These are phyloP conservation scores for Schwanniomyces etchellsii DNA, from an alignment of 1,139 yeast species.

Conservation along the genomic window DNA sequence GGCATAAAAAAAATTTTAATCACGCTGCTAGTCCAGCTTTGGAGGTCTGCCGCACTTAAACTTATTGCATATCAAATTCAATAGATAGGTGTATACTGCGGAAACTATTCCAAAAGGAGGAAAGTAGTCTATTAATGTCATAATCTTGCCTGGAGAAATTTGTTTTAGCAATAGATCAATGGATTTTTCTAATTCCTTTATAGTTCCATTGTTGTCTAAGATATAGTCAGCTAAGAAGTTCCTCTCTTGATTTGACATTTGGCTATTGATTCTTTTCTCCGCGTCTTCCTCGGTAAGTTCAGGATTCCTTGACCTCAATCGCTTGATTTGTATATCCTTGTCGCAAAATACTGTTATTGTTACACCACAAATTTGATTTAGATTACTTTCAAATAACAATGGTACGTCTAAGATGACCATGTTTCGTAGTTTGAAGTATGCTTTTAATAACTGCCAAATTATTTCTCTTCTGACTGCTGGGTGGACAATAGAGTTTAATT, in stretches of 20 bases:
- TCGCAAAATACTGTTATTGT: slow-evolving; percentile 66
- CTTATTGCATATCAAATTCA: slow-evolving; percentile 16
- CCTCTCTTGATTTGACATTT: slow-evolving; percentile 62
- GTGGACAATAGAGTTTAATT: slow-evolving; percentile 74
- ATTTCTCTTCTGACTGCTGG: slow-evolving; percentile 81
- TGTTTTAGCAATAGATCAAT: slow-evolving; percentile 42
- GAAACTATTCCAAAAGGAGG: slow-evolving; percentile 46
- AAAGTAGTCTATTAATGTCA: slow-evolving; percentile 57
- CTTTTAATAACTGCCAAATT: slow-evolving; percentile 46
- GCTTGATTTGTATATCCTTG: slow-evolving; percentile 49
- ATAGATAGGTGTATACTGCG: slow-evolving; percentile 20
- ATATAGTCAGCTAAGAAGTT: slow-evolving; percentile 58
- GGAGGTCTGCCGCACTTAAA: slow-evolving; percentile 16
- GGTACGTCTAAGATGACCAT: slow-evolving; percentile 87
- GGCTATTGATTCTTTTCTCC: slow-evolving; percentile 64
- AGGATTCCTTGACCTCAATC: slow-evolving; percentile 64
- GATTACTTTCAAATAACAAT: slow-evolving; percentile 71
- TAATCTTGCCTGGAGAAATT: slow-evolving; percentile 44
- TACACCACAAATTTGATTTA: slow-evolving; percentile 67
- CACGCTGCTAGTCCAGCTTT: slow-evolving; percentile 2
- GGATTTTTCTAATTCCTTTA: slow-evolving; percentile 42
- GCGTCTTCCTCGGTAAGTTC: slow-evolving; percentile 67
- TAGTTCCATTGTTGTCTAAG: slow-evolving; percentile 55
- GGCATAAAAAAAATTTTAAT: slow-evolving; percentile 37
- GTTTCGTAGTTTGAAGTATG: slow-evolving; percentile 45